Evolutionary conservation across 495 filamentous ascomycete genomes (phyloP), one percentile per base, ranked within the genome.

Genomic region (Lophium mytilinum): DNA sequence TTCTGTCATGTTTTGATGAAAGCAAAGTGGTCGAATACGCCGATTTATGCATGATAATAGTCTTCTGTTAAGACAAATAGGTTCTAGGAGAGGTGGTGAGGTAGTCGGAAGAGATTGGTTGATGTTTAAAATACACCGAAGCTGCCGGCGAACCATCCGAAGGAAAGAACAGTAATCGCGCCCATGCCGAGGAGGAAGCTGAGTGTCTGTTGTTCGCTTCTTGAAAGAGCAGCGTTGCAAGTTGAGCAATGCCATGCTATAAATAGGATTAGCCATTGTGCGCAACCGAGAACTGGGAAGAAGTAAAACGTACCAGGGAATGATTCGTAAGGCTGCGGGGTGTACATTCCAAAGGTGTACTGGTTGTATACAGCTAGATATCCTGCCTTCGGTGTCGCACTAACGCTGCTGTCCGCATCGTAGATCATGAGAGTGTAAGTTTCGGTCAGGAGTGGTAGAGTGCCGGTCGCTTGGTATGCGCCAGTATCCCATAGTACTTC

Each of bases 391-490:
- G 90, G 74, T 8, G 77, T 74, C 35, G 85, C 85, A 39, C 72
- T 83, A 36, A 85, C 68, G 41, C 75, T 74, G 46, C 78, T 78
- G 37, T 79, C 79, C 10, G 87, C 76, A 68, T 98, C 93, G 64
- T 86, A 82, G 50, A 98, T 83, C 51, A 88, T 73, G 18, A 98
- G 79, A 0, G 90, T 96, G 71, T 96, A 98, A 41, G 79, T 82
- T 34, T 85, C 87, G 7, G 81, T 84, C 34, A 88, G 72, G 62
- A 92, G 71, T 35, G 81, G 81, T 56, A 69, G 72, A 12, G 83
- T 80, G 12, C 79, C 79, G 14, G 78, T 81, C 0, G 69, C 65
- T 61, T 93, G 77, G 66, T 86, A 92, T 9, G 77, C 75, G 7
- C 72, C 73, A 0, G 90, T 95, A 70, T 97, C 88, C 92, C 92